Evolutionary conservation across 2,329 filamentous ascomycete species (phyloP).

Genomic region (Bisporella sp.): DNA sequence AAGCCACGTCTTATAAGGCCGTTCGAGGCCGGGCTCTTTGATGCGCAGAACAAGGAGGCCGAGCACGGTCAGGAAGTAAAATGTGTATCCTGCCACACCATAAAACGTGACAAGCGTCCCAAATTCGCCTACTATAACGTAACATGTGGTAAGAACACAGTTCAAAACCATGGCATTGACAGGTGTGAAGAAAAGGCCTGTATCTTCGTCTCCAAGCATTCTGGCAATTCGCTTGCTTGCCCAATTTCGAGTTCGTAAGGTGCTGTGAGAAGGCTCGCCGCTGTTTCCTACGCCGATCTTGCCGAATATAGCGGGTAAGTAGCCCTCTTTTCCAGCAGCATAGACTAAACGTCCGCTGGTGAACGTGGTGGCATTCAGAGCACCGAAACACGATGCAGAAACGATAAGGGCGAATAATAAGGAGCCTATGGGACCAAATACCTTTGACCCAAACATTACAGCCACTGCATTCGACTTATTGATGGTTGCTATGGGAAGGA

Average conservation of each 20-base stretch:
- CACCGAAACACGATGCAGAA: slow-evolving; percentile 85
- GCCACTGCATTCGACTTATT: slow-evolving; percentile 92
- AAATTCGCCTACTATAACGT: slow-evolving; percentile 85
- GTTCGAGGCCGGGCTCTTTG: slow-evolving; percentile 76
- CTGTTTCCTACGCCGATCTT: slow-evolving; percentile 62
- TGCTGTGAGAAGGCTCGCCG: slow-evolving; percentile 34
- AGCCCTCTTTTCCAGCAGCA: slow-evolving; percentile 90
- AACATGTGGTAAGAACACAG: slow-evolving; percentile 61
- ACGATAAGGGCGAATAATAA: slow-evolving; percentile 84
- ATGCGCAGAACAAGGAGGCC: slow-evolving; percentile 88
- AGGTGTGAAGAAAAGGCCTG: slow-evolving; percentile 86
- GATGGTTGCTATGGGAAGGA: slow-evolving; percentile 73
- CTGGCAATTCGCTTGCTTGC: slow-evolving; percentile 50
- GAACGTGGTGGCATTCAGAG: slow-evolving; percentile 90
- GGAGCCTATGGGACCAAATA: slow-evolving; percentile 79
- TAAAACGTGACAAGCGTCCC: slow-evolving; percentile 91
- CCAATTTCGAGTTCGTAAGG: slow-evolving; percentile 46
- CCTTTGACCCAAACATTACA: slow-evolving; percentile 83
- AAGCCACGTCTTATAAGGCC: slow-evolving; percentile 95
- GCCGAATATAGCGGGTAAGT: slow-evolving; percentile 77
- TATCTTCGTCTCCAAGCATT: slow-evolving; percentile 69
- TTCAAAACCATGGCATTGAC: slow-evolving; percentile 87
- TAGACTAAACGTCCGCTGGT: slow-evolving; percentile 90
- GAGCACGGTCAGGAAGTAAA: slow-evolving; percentile 93
- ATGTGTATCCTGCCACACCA: slow-evolving; percentile 92